phyloP scores from a whole-genome alignment of 192 early-diverging fungal genomes.

The Linderina pennispora region DNA sequence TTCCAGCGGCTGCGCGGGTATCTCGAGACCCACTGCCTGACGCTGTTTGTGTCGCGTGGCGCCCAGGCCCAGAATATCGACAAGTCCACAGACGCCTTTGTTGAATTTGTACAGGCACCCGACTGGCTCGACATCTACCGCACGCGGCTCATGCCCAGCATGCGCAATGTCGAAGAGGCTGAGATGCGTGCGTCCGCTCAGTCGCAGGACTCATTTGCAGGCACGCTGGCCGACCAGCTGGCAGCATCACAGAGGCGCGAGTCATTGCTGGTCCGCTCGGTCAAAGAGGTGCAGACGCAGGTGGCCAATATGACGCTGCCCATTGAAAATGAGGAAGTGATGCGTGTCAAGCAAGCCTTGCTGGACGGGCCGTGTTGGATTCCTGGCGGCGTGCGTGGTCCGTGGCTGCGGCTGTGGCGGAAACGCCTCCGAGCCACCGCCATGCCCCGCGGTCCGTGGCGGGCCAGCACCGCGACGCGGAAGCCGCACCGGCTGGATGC shows the following conservation, averaged over 20 bases:
- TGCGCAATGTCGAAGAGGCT: conserved; percentile 28
- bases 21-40: background rate
- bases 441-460: conserved; percentile 30
- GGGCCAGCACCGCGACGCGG: conserved; percentile 1
- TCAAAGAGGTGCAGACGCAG: conserved; percentile 15
- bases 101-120: conserved; percentile 1
- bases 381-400: conserved; percentile 1
- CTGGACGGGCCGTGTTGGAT: background rate
- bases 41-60: background rate
- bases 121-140: conserved; percentile 36
- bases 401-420: conserved; percentile 27
- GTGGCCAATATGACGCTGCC: conserved; percentile 22
- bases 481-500: conserved; percentile 36
- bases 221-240: conserved; percentile 12
- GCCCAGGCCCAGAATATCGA: background rate
- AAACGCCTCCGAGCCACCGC: conserved; percentile 11
- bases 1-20: conserved; percentile 17
- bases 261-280: conserved; percentile 13
- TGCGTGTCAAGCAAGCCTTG: conserved; percentile 6
- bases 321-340: conserved; percentile 21
- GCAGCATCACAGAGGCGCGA: conserved; percentile 11
- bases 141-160: conserved; percentile 25
- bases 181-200: conserved; percentile 17
- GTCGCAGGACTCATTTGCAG: conserved; percentile 20
- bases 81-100: background rate